phyloP scores from a whole-genome alignment of 352 stramenopile genomes.

The Pythium phragmitis region DNA sequence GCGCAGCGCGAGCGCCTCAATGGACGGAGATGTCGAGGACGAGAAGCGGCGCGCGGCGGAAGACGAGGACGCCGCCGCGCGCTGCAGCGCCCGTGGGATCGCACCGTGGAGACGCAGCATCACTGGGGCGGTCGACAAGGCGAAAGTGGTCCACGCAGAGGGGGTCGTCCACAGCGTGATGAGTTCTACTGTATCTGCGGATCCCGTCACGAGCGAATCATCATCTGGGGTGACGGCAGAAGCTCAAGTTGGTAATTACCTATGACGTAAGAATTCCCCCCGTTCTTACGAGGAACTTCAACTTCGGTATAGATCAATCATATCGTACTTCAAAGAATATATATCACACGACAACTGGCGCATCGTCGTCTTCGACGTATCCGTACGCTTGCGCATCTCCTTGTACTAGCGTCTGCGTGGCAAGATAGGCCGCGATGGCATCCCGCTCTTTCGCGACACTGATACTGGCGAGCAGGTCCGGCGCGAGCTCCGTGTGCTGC shows the following conservation, averaged over 20 bases:
- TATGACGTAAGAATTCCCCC: not conserved
- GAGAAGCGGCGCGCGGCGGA: constrained; percentile 30
- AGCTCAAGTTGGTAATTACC: constrained; percentile 32
- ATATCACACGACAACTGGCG: not conserved
- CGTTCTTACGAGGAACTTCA: constrained; percentile 22
- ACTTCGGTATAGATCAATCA: constrained; percentile 3
- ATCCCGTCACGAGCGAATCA: not conserved
- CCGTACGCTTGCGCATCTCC: constrained; percentile 8
- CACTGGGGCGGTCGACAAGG: not conserved
- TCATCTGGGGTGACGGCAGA: constrained; percentile 1
- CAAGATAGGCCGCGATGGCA: constrained; percentile 33
- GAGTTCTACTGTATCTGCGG: not conserved
- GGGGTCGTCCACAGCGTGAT: constrained; percentile 19
- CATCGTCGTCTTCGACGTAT: not conserved
- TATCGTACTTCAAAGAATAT: constrained; percentile 4
- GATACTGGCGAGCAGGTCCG: constrained; percentile 36
- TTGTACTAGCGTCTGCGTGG: constrained; percentile 20
- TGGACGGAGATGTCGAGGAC: constrained; percentile 32
- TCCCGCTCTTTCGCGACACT: constrained; percentile 32
- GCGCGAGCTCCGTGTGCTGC: constrained; percentile 36
- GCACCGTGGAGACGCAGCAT: constrained; percentile 63
- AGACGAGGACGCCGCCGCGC: constrained; percentile 20
- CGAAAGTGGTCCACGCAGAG: not conserved
- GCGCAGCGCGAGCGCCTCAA: constrained; percentile 60
- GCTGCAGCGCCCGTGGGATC: constrained; percentile 30